These are phyloP conservation scores for Shiraia bambusicola DNA, from an alignment of 2,329 filamentous ascomycete species.

Conservation along the genomic window DNA sequence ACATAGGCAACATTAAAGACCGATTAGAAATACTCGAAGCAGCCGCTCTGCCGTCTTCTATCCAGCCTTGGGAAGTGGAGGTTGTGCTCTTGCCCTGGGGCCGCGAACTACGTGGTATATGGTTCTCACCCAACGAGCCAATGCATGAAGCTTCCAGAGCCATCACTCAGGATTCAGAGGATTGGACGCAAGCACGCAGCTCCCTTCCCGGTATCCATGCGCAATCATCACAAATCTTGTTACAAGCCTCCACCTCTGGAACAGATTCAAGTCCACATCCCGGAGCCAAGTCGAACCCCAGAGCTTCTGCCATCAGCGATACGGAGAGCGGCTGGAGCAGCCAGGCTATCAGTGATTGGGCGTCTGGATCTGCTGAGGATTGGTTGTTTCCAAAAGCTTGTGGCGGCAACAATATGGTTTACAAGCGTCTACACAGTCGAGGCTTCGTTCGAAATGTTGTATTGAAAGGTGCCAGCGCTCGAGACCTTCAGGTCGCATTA, in stretches of 20 bases:
- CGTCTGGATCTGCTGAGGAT: constrained; percentile 50
- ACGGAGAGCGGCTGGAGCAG: constrained; percentile 52
- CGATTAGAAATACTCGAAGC: constrained; percentile 59
- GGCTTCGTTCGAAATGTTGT: constrained; percentile 67
- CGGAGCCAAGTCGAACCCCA: constrained; percentile 10
- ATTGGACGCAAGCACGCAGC: constrained; percentile 47
- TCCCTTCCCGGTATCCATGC: constrained; percentile 12
- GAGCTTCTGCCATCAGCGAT: constrained; percentile 24
- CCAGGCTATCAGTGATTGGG: constrained; percentile 53
- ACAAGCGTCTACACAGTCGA: constrained; percentile 71
- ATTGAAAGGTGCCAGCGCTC: constrained; percentile 64
- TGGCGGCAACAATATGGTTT: constrained; percentile 62
- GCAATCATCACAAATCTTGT: constrained; percentile 3
- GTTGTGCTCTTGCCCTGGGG: constrained; percentile 75
- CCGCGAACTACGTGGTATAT: constrained; percentile 54
- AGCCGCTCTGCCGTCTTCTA: constrained; percentile 59
- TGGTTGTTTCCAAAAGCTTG: constrained; percentile 72
- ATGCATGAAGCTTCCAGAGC: constrained; percentile 38
- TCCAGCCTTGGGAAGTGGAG: constrained; percentile 71
- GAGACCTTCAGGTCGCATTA: constrained; percentile 67
- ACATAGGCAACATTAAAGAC: constrained; percentile 52
- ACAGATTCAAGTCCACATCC: constrained; percentile 28
- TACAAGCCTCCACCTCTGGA: constrained; percentile 12
- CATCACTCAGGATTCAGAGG: constrained; percentile 48
- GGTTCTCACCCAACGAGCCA: constrained; percentile 50